Base-by-base conservation (phyloP, 352 stramenopile genomes). In the Phytophthora pisi region DNA sequence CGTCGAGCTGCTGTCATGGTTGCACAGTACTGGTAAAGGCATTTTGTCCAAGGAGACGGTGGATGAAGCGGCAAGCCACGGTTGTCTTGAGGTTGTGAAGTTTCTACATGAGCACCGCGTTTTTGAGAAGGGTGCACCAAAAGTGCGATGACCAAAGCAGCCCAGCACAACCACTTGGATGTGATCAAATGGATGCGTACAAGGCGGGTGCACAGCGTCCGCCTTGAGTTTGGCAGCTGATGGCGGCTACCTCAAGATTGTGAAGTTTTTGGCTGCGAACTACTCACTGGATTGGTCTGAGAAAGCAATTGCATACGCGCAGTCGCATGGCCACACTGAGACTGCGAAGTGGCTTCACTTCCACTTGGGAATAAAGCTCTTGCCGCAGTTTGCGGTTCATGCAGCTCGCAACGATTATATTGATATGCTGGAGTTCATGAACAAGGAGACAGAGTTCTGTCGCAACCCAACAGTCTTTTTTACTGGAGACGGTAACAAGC, bases 251-350 rank as follows among this genome's bases (percentile, higher is more conserved):
- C 7, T 68, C 3, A 50, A 57, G n/a, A 40, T 75, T 26, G 61
- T 78, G 43, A 51, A 40, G 23, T 69, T 68, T 2, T 45, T 78
- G 34, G 53, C 58, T 11, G 45, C 51, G 0, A 64, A 57, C 5
- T 68, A 63, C 8, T 52, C 46, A 3, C 45, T 75, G 34, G 31
- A 58, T 7, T 78, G 70, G 47, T 52, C 55, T 30, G 36, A 62
- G 13, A 18, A 26, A 26, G 24, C 24, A 2, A 26, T 26, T 26
- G 2, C 24, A 26, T 4, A 4, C 24, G 24, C 24, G 24, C 24
- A 26, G 24, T 26, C 24, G 24, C 2, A 26, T 4, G 24, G 24
- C 3, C 24, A 26, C 24, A 26, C 24, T 26, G 24, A 26, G 3
- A 26, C 3, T 26, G 24, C 3, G 24, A 26, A 26, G 0, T 74